Base-by-base conservation (phyloP, 352 stramenopile genomes). In the Phytophthora uliginosa region DNA sequence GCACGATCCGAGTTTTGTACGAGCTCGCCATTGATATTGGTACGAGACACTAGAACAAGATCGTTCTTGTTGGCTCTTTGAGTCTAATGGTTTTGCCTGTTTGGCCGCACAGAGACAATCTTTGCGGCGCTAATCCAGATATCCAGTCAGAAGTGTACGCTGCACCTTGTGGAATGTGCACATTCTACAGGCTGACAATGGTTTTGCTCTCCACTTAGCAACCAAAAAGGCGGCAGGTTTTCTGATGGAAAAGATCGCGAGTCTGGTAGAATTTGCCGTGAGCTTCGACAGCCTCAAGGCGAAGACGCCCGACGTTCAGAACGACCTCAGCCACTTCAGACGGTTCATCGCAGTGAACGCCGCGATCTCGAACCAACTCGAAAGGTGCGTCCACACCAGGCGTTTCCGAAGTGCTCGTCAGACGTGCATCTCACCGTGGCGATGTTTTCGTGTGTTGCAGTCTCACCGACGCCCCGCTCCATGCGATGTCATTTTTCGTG, bases 401-500 rank as follows among this genome's bases (percentile, higher is more conserved):
- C 12, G 13, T 7, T 42, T 45, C 22, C 26, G 20, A 22, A 3
- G 40, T 48, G 18, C 8, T 15, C 28, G 24, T 40, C 52, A 17
- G 31, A 24, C 26, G 10, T 47, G 31, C 20, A 36, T 57, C 26
- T 57, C 7, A 57, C 51, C 22, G 36, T 42, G 22, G 7, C 10
- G 42, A 38, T 42, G 8, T 22, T 56, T 48, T 31, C 26, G 26
- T 28, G 40, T 54, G 6, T 6, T 61, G 8, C 26, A 86, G 79
- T 8, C 73, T 86, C 28, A 55, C 73, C 0, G 82, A 89, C 22
- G 74, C 78, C 1, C 76, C 79, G 7, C 67, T 88, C 54, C 83
- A 90, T 54, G 65, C 73, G 2, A 81, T 91, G 45, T 91, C 84
- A 22, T 85, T 91, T 73, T 91, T 91, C 38, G 80, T 91, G 50